Evolutionary conservation across 768 basidiomycete species (phyloP), one percentile per base, ranked within the genome.

Genomic region (Hypholoma sublateritium): DNA sequence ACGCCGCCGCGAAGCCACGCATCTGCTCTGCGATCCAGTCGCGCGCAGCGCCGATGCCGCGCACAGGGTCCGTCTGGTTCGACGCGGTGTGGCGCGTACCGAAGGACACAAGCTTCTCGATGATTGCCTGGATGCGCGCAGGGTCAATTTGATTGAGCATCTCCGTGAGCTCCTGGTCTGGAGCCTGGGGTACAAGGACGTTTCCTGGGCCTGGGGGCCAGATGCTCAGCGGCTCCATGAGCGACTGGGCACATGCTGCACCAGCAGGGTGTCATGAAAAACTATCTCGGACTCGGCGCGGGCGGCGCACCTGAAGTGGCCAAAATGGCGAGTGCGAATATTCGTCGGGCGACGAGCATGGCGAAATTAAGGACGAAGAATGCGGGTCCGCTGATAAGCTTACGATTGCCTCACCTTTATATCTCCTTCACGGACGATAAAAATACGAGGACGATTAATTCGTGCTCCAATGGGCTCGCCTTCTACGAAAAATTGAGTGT

Each of bases 71-170:
- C 5, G 81, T 81, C 66, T 83, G 81, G 61, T 64, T 80, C 25
- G 81, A 82, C 42, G 77, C 72, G 25, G 81, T 83, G 68, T 77
- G 74, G 9, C 82, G 74, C 17, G 81, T 84, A 17, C 82, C 83
- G 60, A 83, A 82, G 19, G 81, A 79, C 46, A 79, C 78, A 35
- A 84, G 80, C 62, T 81, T 81, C 45, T 66, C 67, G 59, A 83
- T 82, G 50, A 71, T 83, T 21, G 73, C 68, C 57, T 80, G 57
- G 51, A 83, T 76, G 24, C 78, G 76, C 14, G 65, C 63, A 1
- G 77, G 70, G 60, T 80, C 76, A 57, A 84, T 74, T 57, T 77
- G 65, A n/a, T 70, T 65, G 62, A 83, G 75, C 59, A 83, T 81
- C 2, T 66, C 58, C 1, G 67, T 68, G 39, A 83, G 77, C 62